Evolutionary conservation across 2,329 filamentous ascomycete genomes (phyloP).

Genomic region (Harringtonia lauricola): DNA sequence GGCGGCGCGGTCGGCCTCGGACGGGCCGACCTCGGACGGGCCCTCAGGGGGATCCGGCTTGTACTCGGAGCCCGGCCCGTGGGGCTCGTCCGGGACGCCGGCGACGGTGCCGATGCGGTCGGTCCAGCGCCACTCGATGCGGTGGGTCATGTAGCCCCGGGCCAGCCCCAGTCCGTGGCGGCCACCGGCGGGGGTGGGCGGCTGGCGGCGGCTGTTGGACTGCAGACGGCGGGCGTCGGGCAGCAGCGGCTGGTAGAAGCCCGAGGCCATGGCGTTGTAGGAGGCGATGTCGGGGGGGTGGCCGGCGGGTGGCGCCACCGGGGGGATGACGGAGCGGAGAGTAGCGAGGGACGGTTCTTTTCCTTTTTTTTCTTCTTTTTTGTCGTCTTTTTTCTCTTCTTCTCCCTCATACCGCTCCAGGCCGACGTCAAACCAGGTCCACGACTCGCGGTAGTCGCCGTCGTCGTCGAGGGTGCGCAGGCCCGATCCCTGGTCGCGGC

Average conservation of each 20-base stretch:
- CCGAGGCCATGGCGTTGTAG: constrained; percentile 4
- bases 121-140: constrained; percentile 40
- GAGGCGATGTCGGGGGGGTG: no score
- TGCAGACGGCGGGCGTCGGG: constrained; percentile 32
- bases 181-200: no score
- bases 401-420: constrained; percentile 42
- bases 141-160: constrained; percentile 25
- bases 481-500: constrained; percentile 49
- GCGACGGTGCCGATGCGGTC: constrained; percentile 23
- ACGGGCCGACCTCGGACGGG: constrained; percentile 19
- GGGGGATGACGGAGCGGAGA: constrained; percentile 26
- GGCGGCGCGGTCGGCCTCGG: constrained; percentile 10
- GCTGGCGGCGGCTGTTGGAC: constrained; percentile 29
- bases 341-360: no score
- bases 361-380: no score
- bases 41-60: no score
- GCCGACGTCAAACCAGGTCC: constrained; percentile 54
- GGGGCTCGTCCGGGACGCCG: neutral
- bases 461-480: constrained; percentile 13
- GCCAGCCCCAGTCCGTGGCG: no score
- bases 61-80: neutral
- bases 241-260: constrained; percentile 27
- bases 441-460: constrained; percentile 36
- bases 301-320: constrained; percentile 4
- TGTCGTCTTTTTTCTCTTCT: no score